Evolutionary conservation across 192 early-diverging fungal species (phyloP).

Genomic region (Backusella mclennaniae): DNA sequence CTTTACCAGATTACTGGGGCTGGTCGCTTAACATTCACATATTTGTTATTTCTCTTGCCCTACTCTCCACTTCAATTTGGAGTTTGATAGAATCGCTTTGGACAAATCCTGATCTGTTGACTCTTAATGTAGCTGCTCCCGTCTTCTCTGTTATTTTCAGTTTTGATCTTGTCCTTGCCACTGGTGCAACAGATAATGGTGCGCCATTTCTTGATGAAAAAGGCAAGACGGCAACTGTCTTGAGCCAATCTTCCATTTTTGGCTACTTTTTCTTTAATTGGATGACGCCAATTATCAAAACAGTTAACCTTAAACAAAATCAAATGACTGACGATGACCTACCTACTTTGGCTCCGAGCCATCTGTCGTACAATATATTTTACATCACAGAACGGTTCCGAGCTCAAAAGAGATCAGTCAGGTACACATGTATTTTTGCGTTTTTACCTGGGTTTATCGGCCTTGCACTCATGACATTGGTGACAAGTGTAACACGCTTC

Average conservation of each 20-base stretch:
- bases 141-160: neutral
- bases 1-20: conserved; percentile 24
- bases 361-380: conserved; percentile 35
- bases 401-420: neutral
- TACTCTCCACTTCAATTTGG: neutral
- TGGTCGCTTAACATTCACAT: conserved; percentile 38
- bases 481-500: conserved; percentile 4
- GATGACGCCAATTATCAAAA: conserved; percentile 36
- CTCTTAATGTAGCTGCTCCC: neutral
- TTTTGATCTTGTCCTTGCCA: conserved; percentile 19
- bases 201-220: conserved; percentile 19
- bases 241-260: conserved; percentile 24
- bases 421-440: neutral
- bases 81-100: neutral
- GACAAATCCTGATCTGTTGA: neutral
- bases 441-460: neutral
- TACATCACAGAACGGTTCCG: conserved; percentile 26
- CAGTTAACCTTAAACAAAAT: conserved; percentile 31
- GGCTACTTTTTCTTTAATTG: conserved; percentile 40
- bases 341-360: conserved; percentile 25
- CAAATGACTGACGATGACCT: conserved; percentile 31
- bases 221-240: neutral
- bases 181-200: conserved; percentile 1
- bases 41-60: neutral
- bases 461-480: neutral